Conservation (phyloP, 371 early-diverging fungal species). For the Mucor plumbeus region DNA sequence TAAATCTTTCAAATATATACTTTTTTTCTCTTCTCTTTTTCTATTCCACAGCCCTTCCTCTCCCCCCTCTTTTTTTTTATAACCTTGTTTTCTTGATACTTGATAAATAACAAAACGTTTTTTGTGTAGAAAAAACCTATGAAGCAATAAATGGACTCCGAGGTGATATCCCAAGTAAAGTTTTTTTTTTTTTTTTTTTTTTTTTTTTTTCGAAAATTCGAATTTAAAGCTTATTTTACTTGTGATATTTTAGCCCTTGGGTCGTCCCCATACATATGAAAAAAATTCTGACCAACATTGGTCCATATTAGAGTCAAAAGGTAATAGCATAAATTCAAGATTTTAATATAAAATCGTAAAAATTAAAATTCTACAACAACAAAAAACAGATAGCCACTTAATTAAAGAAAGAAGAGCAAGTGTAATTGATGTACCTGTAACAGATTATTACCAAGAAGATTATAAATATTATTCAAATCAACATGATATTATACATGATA, state of each 20-base stretch:
- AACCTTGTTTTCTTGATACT: not conserved
- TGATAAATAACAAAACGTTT: not conserved
- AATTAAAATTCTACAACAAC: not conserved
- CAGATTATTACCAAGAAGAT: conserved; percentile 11
- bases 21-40: conserved; percentile 17
- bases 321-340: not conserved
- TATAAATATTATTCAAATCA: conserved; percentile 6
- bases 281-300: not conserved
- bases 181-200: too few species aligned
- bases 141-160: conserved; percentile 50
- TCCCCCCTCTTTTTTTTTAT: too few species aligned
- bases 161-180: conserved; percentile 38
- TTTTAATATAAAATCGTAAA: not conserved
- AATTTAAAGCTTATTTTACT: not conserved
- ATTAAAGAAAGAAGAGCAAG: conserved; percentile 22
- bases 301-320: conserved; percentile 7
- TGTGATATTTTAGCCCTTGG: conserved; percentile 17
- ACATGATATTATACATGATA: not conserved
- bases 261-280: conserved; percentile 13
- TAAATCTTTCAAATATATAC: not conserved
- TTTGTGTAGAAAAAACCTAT: conserved; percentile 19
- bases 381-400: not conserved
- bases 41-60: conserved; percentile 4
- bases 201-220: not conserved
- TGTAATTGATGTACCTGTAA: conserved; percentile 4